A percentile compares a stretch with the other conserved stretches of the same genome.
These are phyloP conservation scores for Lepidium sativum DNA, from an alignment of 345 rosid genomes.

Conservation along the genomic window DNA sequence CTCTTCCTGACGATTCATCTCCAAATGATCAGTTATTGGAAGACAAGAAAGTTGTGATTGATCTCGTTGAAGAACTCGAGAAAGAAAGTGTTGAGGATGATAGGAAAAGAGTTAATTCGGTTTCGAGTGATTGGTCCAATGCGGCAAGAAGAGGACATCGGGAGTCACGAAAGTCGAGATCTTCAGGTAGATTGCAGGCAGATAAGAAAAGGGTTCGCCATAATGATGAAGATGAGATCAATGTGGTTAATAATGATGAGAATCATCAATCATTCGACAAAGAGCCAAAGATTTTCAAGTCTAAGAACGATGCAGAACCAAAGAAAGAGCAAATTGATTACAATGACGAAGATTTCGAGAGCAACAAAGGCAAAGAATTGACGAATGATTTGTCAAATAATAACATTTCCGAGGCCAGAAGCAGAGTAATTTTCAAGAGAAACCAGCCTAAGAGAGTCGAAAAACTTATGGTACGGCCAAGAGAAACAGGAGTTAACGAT, in stretches of 20 bases:
- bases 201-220: constrained; percentile 1
- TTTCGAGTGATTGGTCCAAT: neutral
- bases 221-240: neutral
- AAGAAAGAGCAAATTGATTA: constrained; percentile 1
- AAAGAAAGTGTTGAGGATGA: constrained; percentile 7
- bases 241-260: constrained; percentile 6
- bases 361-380: neutral
- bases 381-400: neutral
- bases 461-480: constrained; percentile 10
- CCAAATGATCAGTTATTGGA: constrained; percentile 7
- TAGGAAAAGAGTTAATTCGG: constrained; percentile 1
- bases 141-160: neutral
- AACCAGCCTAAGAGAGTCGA: neutral
- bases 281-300: constrained; percentile 8
- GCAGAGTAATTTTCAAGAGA: neutral
- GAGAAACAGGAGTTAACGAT: constrained; percentile 12
- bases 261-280: neutral
- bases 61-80: constrained; percentile 16
- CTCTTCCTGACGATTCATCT: constrained; percentile 1
- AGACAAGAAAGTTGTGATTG: constrained; percentile 13
- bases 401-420: neutral
- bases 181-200: constrained; percentile 1
- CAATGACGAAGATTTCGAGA: neutral
- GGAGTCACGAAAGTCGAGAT: constrained; percentile 14
- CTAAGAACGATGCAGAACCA: neutral